Evolutionary conservation across 805 yeast genomes (phyloP).

Genomic region (Candida ovalis): DNA sequence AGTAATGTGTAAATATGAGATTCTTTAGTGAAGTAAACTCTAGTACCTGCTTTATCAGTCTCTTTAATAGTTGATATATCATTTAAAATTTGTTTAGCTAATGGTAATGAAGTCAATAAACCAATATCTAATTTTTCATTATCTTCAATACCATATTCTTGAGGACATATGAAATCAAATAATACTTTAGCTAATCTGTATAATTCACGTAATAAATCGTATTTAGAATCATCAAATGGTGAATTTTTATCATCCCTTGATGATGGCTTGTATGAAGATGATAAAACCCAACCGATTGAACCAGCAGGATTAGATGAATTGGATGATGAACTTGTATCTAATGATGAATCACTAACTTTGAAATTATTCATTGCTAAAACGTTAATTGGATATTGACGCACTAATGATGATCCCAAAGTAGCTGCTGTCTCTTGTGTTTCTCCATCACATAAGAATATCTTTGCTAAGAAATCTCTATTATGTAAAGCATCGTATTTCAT

Average conservation of each 20-base stretch:
- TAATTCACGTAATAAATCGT: constrained; percentile 77
- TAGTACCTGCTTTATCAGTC: constrained; percentile 76
- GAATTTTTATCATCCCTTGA: constrained; percentile 30
- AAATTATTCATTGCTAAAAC: constrained; percentile 73
- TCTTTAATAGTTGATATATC: constrained; percentile 80
- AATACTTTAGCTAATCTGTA: constrained; percentile 87
- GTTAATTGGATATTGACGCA: constrained; percentile 70
- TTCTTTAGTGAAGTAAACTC: constrained; percentile 93
- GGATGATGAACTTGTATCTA: constrained; percentile 22
- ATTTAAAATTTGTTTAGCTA: constrained; percentile 78
- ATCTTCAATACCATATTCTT: constrained; percentile 95
- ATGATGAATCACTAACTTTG: constrained; percentile 46
- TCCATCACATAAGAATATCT: constrained; percentile 65
- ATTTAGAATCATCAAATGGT: constrained; percentile 76
- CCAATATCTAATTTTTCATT: constrained; percentile 96
- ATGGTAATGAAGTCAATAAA: constrained; percentile 84
- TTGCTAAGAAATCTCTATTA: constrained; percentile 82
- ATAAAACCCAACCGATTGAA: constrained; percentile 68
- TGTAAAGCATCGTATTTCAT: constrained; percentile 98
- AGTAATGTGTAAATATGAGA: constrained; percentile 92
- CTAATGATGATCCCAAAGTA: constrained; percentile 47
- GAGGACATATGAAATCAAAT: constrained; percentile 97
- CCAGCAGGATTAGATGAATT: constrained; percentile 44
- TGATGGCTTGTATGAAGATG: constrained; percentile 29
- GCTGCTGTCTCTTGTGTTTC: constrained; percentile 35